Evolutionary conservation across 805 yeast genomes (phyloP).

Genomic region (Metschnikowia santaceciliae): DNA sequence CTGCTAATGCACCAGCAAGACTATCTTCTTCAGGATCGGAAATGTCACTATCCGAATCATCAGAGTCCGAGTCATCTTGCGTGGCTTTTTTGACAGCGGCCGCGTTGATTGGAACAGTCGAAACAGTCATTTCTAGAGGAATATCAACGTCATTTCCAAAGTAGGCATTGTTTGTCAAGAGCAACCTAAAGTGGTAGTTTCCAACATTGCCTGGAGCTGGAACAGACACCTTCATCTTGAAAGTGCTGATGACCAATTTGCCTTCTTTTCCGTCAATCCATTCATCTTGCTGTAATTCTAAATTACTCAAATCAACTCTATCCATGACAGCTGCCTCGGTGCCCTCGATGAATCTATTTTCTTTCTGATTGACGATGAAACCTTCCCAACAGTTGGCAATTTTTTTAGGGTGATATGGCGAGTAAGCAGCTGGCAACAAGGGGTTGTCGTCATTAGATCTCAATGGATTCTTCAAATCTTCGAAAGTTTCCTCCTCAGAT

Average conservation of each 20-base stretch:
- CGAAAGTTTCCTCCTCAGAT: slow-evolving; percentile 59
- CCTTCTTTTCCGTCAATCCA: slow-evolving; percentile 41
- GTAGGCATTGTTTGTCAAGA: slow-evolving; percentile 69
- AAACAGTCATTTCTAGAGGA: slow-evolving; percentile 67
- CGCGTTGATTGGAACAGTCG: slow-evolving; percentile 37
- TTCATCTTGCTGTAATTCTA: slow-evolving; percentile 49
- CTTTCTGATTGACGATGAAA: slow-evolving; percentile 67
- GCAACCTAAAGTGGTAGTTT: slow-evolving; percentile 60
- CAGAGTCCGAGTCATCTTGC: slow-evolving; percentile 31
- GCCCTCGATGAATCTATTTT: slow-evolving; percentile 69
- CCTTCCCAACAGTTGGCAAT: slow-evolving; percentile 60
- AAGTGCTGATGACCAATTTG: slow-evolving; percentile 55
- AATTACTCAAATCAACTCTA: slow-evolving; percentile 52
- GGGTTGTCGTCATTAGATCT: slow-evolving; percentile 66
- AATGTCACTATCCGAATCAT: slow-evolving; percentile 50
- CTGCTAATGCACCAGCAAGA: slow-evolving; percentile 71
- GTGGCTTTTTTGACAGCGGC: slow-evolving; percentile 24
- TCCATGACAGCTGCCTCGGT: slow-evolving; percentile 50
- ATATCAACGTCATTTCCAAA: slow-evolving; percentile 78
- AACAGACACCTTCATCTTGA: slow-evolving; percentile 66
- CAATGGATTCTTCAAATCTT: slow-evolving; percentile 68
- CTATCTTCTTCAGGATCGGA: slow-evolving; percentile 74
- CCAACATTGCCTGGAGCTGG: slow-evolving; percentile 80
- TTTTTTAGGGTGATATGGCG: slow-evolving; percentile 71
- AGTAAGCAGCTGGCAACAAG: slow-evolving; percentile 55